Percentiles rank a stretch among this genome's conserved stretches.
These are phyloP conservation scores for Apiotrichum akiyoshidainum DNA, from an alignment of 1,284 basidiomycete species.

Conservation along the genomic window DNA sequence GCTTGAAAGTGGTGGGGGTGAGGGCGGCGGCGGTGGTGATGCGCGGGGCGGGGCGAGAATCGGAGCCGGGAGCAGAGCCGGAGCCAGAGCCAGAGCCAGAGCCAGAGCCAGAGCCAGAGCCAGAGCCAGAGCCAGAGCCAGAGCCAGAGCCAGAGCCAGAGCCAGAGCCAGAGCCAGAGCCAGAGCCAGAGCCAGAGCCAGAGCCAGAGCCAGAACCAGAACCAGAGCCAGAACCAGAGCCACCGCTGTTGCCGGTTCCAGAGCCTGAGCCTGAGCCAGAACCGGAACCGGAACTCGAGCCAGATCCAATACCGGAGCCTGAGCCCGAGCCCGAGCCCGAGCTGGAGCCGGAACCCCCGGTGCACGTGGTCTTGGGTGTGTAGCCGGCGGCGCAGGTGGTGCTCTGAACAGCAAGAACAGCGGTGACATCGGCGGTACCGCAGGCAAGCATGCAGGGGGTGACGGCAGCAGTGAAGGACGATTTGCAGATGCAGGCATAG, in stretches of 20 bases:
- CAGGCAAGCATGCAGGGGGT: constrained; percentile 3
- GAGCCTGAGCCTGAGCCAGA: no score
- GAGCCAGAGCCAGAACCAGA: no score
- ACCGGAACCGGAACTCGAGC: no score
- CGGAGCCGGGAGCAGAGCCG: no score
- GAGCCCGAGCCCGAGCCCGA: not conserved
- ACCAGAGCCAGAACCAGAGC: not conserved
- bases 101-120: not conserved
- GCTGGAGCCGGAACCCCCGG: not conserved
- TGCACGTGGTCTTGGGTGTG: not conserved
- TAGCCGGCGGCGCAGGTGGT: not conserved
- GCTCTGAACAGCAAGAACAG: not conserved
- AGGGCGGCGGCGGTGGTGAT: no score
- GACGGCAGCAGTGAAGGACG: not conserved
- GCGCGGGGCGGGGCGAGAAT: no score
- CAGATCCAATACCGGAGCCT: no score
- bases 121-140: no score
- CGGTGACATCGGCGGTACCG: constrained; percentile 1
- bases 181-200: no score
- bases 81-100: not conserved
- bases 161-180: no score
- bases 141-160: no score
- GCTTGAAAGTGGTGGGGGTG: no score
- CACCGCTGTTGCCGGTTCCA: not conserved
- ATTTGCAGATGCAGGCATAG: constrained; percentile 3